Evolutionary conservation across 139 green algal species (phyloP).

Genomic region (Monoraphidium neglectum): DNA sequence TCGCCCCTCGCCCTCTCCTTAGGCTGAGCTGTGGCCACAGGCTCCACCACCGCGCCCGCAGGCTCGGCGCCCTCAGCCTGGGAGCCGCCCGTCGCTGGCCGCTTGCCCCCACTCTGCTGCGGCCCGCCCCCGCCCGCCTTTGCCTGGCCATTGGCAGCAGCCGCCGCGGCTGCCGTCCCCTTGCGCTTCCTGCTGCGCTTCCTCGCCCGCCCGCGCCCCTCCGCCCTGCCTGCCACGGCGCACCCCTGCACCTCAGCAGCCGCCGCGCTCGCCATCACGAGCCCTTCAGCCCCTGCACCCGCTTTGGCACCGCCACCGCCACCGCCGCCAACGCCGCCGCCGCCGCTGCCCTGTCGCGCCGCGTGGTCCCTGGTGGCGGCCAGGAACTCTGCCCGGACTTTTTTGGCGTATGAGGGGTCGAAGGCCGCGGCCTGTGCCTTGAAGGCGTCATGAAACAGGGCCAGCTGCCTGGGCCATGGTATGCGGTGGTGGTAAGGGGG

Average conservation of each 20-base stretch:
- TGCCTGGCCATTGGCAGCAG: too few relatives aligned
- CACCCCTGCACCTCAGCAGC: background rate
- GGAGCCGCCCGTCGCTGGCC: too few relatives aligned
- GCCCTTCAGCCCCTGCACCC: constrained; percentile 2
- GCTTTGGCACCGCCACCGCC: background rate
- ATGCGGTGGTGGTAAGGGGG: too few relatives aligned
- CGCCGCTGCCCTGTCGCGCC: constrained; percentile 2
- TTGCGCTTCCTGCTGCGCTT: too few relatives aligned
- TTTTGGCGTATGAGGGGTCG: constrained; percentile 33
- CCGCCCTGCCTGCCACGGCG: background rate
- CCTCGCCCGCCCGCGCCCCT: too few relatives aligned
- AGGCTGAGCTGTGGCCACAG: too few relatives aligned
- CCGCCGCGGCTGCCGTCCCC: too few relatives aligned
- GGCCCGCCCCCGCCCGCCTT: too few relatives aligned
- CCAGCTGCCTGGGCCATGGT: constrained; percentile 38
- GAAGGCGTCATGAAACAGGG: constrained; percentile 48
- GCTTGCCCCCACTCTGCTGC: too few relatives aligned
- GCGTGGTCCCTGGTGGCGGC: constrained; percentile 20
- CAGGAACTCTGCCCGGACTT: constrained; percentile 45
- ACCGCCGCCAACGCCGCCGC: constrained; percentile 10
- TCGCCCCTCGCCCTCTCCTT: too few relatives aligned
- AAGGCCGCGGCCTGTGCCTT: constrained; percentile 29
- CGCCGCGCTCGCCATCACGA: background rate
- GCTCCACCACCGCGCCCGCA: too few relatives aligned
- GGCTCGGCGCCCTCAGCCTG: too few relatives aligned